phyloP scores from a whole-genome alignment of 139 green algal genomes.

The Astrephomene gubernaculifera region DNA sequence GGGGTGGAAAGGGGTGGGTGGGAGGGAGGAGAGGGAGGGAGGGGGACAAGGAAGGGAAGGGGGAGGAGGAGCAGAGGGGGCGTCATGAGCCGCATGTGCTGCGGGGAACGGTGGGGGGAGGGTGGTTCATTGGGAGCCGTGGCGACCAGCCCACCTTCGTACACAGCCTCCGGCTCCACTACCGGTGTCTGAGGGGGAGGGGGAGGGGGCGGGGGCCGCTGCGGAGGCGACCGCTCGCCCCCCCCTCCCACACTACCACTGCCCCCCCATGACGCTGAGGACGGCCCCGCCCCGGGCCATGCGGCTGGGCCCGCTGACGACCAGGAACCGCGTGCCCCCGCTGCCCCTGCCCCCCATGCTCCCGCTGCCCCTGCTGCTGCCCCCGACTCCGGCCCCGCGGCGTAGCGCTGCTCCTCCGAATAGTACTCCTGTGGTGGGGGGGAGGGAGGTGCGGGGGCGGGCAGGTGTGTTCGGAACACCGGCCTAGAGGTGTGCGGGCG shows the following conservation, averaged over 20 bases:
- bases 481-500: too few species aligned
- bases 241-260: neutral
- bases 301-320: too few species aligned
- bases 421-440: slow-evolving; percentile 73
- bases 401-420: slow-evolving; percentile 60
- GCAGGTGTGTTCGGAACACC: too few species aligned
- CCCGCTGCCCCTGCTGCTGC: too few species aligned
- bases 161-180: slow-evolving; percentile 37
- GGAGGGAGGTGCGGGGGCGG: too few species aligned
- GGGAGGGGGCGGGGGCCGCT: neutral
- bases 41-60: neutral
- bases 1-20: neutral
- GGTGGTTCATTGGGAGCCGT: neutral
- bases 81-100: too few species aligned
- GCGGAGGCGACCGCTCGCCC: slow-evolving; percentile 6
- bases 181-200: slow-evolving; percentile 4
- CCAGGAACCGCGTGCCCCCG: too few species aligned
- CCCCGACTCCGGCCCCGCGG: too few species aligned
- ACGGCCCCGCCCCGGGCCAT: too few species aligned
- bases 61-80: neutral
- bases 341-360: too few species aligned
- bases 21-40: neutral
- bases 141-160: neutral
- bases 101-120: neutral
- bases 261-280: too few species aligned